Evolutionary conservation across 495 filamentous ascomycete species (phyloP).

Genomic region (Talaromyces liani): DNA sequence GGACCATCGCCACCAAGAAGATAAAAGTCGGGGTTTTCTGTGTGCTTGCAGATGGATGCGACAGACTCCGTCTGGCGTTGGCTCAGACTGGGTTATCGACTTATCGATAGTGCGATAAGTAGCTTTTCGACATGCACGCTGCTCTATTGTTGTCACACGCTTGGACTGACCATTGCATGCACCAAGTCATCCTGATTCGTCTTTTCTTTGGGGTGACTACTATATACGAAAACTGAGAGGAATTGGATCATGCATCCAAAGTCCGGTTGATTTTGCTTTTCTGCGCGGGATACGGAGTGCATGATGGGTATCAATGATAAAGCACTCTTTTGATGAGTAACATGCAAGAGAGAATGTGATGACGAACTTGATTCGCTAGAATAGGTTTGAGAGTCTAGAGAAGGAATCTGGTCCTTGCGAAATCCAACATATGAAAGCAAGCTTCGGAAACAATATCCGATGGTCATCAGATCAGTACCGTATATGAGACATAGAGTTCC

Average conservation of each 20-base stretch:
- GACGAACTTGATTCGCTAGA: not conserved
- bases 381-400: not conserved
- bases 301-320: not conserved
- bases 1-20: not conserved
- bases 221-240: not conserved
- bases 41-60: not conserved
- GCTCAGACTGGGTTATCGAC: not conserved
- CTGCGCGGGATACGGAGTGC: not conserved
- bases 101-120: not conserved
- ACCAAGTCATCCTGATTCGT: not conserved
- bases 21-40: not conserved
- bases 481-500: not conserved
- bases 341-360: not conserved
- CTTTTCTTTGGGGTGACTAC: not conserved
- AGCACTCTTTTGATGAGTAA: not conserved
- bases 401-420: not conserved
- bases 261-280: not conserved
- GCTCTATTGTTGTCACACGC: not conserved
- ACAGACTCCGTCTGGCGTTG: not conserved
- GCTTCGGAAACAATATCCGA: not conserved
- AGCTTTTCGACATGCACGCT: not conserved
- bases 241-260: not conserved
- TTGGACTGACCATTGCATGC: not conserved
- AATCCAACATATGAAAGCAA: not conserved
- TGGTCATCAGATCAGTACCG: not conserved